Evolutionary conservation across 2,329 filamentous ascomycete species (phyloP).

Genomic region (Ceratocystis cacaofunesta): DNA sequence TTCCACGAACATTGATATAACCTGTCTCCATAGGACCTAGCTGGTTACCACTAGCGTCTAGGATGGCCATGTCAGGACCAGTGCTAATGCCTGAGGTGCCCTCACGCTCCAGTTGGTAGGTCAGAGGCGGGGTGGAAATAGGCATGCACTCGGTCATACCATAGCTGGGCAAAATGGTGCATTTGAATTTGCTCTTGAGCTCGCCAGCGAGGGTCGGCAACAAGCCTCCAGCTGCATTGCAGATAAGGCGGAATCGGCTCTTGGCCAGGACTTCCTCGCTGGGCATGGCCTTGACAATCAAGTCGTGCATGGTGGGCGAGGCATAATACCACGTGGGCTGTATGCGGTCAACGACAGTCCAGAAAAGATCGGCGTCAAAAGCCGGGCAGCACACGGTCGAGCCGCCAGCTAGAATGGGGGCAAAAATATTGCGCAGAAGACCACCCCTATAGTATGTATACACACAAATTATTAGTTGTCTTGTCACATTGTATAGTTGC

Average conservation of each 20-base stretch:
- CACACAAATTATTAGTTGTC: neutral
- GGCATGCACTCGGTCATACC: conserved; percentile 48
- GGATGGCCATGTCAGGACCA: conserved; percentile 36
- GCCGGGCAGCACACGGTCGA: conserved; percentile 38
- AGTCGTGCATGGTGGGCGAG: conserved; percentile 41
- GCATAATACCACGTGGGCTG: conserved; percentile 43
- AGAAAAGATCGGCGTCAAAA: conserved; percentile 41
- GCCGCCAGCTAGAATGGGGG: conserved; percentile 38
- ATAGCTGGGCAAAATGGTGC: conserved; percentile 39
- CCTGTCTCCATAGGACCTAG: conserved; percentile 25
- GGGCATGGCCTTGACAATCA: conserved; percentile 34
- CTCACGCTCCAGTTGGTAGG: conserved; percentile 35
- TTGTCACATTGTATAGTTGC: neutral
- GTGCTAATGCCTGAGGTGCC: conserved; percentile 39
- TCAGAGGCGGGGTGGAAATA: conserved; percentile 39
- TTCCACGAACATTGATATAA: conserved; percentile 36
- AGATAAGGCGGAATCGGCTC: conserved; percentile 36
- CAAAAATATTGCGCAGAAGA: conserved; percentile 39
- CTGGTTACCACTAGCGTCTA: conserved; percentile 28
- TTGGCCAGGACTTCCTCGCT: conserved; percentile 27
- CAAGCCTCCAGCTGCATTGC: conserved; percentile 40
- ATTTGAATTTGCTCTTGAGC: conserved; percentile 36
- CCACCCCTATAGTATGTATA: conserved; percentile 28
- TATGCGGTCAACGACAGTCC: conserved; percentile 36
- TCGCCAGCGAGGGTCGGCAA: conserved; percentile 35